Base-by-base conservation (phyloP, 2,329 filamentous ascomycete genomes). In the Fonsecaea pedrosoi region DNA sequence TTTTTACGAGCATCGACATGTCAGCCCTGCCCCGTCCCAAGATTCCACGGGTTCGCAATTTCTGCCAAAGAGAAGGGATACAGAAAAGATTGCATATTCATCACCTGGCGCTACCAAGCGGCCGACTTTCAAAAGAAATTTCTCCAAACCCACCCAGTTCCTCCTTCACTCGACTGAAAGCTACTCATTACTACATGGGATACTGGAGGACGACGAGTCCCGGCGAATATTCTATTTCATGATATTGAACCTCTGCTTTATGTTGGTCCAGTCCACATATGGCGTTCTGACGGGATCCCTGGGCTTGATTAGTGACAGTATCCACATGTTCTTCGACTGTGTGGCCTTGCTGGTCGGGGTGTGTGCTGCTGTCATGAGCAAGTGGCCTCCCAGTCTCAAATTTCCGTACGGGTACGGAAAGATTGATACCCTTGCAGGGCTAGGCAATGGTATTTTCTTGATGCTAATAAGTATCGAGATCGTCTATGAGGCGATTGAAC, bases 271-370 rank as follows among this genome's bases (percentile, higher is more conserved):
- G 75, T 91, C 94, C 48, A 92, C 94, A 69, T 99, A 99, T 75
- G 95, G 95, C 57, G 96, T 95, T 74, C 81, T 95, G 10, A 98
- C 93, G 3, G 94, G 96, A 72, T 99, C 95, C 0, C 82, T 99
- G 4, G 95, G 95, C 2, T 84, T 99, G n/a, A 86, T 99, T 18
- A 97, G 93, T 72, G 95, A 99, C 79, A 98, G 94, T 74, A 95
- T 99, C 70, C 95, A 99, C 80, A 99, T 99, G 95, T 94, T 99
- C 75, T 98, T 99, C 74, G 95, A 99, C 79, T 99, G 95, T 73
- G 89, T 97, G 40, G 95, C 94, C 21, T 85, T 99, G 34, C 87
- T 92, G 1, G 93, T 99, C 40, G 95, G 95, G 10, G 83, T 99
- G 9, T 90, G 94, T 73, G 95, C 95, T 34, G 90, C 94, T 1